Conservation (phyloP, 176 grass and related monocot genomes). For the Elymus sibiricus region DNA sequence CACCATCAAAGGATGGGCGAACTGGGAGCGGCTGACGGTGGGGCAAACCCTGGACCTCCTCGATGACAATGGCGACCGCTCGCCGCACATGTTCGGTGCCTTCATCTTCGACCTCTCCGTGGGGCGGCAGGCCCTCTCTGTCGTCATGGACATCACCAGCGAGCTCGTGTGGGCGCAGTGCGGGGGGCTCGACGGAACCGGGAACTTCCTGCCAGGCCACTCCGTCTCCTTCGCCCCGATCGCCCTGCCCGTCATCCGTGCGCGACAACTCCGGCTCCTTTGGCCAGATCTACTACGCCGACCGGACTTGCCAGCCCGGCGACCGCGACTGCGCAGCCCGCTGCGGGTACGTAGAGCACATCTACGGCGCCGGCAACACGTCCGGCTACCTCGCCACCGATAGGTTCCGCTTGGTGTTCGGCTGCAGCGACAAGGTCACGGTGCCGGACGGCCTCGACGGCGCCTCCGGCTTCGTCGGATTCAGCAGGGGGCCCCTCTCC, state of each 20-base stretch:
- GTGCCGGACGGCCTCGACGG: background rate
- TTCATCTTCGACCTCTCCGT: background rate
- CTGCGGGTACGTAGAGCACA: background rate
- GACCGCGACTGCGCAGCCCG: background rate
- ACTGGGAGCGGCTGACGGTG: too few species aligned
- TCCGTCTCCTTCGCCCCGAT: too few species aligned
- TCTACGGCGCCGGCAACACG: background rate
- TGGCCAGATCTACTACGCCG: background rate
- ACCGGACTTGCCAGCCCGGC: background rate
- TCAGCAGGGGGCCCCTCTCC: too few species aligned
- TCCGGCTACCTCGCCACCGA: background rate
- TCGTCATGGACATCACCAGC: background rate
- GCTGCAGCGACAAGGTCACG: background rate
- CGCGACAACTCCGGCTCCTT: too few species aligned
- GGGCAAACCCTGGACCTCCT: too few species aligned
- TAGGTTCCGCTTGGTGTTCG: background rate
- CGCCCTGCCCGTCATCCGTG: too few species aligned
- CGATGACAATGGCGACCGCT: too few species aligned
- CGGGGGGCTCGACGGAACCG: too few species aligned
- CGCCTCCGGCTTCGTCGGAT: too few species aligned
- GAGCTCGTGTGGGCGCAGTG: conserved; percentile 1
- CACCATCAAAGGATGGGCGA: too few species aligned
- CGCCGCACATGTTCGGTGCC: too few species aligned
- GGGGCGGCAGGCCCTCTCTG: background rate
- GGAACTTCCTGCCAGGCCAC: background rate